Evolutionary conservation across 768 basidiomycete genomes (phyloP), one percentile per base, ranked within the genome.

Genomic region (Xerocomellus dryophilus): DNA sequence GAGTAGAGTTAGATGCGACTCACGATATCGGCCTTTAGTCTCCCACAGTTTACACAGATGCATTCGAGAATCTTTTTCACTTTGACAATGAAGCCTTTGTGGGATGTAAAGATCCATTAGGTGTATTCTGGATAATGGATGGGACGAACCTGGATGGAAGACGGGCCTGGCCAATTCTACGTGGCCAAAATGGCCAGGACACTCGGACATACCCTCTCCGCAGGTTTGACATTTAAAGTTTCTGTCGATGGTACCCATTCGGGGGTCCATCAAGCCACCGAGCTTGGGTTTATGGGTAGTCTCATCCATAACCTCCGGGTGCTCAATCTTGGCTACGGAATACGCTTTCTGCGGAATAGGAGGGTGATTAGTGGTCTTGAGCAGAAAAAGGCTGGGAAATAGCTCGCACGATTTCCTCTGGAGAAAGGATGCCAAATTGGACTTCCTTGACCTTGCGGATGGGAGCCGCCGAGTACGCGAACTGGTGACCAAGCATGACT

Each of bases 191-290:
- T 98, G 97, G 47, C 97, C 97, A 25, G 97, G 95, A 76, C 97
- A 99, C 71, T 98, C 97, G 17, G 93, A 88, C 95, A 98, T 98
- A n/a, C 95, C 96, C 80, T 99, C 97, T 61, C 94, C 95, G 71
- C 97, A 98, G 27, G 97, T 98, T 77, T 98, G 94, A 71, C 97
- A 99, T 77, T 98, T 98, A 77, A 96, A 95, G 71, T 95, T 94
- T 61, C 93, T 81, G 78, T 95, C 93, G 64, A 95, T 96, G 27
- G 93, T 99, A 36, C 97, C 97, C 89, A 98, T 93, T 55, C 93
- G 85, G 47, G 95, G 93, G 75, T 99, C 97, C 89, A 96, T 96
- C 67, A 99, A 77, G 43, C 97, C 97, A 44, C 93, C 94, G 23
- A 84, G 77, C 76, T 97, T 98, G 23, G 92, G 90, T 67, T 86